These are phyloP conservation scores for Cytospora leucostoma DNA, from an alignment of 2,329 filamentous ascomycete genomes.

Conservation along the genomic window DNA sequence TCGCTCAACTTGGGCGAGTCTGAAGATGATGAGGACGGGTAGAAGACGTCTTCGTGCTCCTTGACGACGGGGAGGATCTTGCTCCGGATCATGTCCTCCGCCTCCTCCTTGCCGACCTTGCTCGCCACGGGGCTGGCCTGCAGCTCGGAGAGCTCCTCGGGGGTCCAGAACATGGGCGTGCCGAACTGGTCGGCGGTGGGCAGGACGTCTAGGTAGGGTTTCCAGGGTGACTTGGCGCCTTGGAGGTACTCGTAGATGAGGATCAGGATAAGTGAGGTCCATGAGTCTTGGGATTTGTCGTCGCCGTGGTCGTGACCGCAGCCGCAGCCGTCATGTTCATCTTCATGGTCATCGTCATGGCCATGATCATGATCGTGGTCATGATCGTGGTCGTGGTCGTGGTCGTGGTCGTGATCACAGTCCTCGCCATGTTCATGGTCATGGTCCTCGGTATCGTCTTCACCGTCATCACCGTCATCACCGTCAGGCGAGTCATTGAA, in stretches of 20 bases:
- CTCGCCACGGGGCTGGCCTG: slow-evolving; percentile 74
- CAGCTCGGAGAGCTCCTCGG: slow-evolving; percentile 68
- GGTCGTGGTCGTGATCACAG: too few species aligned
- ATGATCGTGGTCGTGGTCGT: slow-evolving; percentile 33
- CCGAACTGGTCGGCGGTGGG: slow-evolving; percentile 64
- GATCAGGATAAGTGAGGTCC: slow-evolving; percentile 67
- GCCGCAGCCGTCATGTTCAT: slow-evolving; percentile 35
- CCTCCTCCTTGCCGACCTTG: slow-evolving; percentile 74
- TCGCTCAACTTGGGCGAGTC: slow-evolving; percentile 42
- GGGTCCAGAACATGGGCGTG: slow-evolving; percentile 88
- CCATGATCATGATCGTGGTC: slow-evolving; percentile 36
- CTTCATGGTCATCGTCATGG: slow-evolving; percentile 42
- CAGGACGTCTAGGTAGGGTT: slow-evolving; percentile 75
- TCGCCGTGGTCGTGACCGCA: slow-evolving; percentile 39
- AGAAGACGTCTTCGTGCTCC: slow-evolving; percentile 50
- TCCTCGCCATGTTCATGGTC: slow-evolving; percentile 35
- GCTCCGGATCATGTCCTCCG: slow-evolving; percentile 67
- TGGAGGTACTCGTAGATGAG: slow-evolving; percentile 75
- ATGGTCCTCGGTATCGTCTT: slow-evolving; percentile 36
- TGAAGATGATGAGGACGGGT: slow-evolving; percentile 31
- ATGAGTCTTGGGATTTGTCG: slow-evolving; percentile 48
- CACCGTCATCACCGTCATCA: slow-evolving; percentile 34
- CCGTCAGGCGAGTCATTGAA: slow-evolving; percentile 40
- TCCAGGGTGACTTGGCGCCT: slow-evolving; percentile 67
- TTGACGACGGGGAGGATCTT: slow-evolving; percentile 55